A percentile compares a stretch with the other conserved stretches of the same genome.
Conservation (phyloP, 176 grass and related monocot genomes). For the Eleusine indica region DNA sequence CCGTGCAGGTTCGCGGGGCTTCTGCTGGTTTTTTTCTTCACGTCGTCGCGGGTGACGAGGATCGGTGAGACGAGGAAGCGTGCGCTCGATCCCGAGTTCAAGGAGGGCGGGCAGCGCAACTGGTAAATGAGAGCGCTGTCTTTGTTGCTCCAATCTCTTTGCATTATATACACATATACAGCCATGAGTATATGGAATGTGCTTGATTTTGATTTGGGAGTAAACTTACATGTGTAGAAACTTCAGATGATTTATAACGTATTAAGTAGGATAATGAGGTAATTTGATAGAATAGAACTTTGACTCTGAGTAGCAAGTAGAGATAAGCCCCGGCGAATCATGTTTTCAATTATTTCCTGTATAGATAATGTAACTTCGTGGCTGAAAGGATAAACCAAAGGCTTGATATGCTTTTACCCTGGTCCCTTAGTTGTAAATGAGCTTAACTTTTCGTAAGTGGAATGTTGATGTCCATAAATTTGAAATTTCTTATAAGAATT, state of each 20-base stretch:
- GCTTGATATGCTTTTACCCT: neutral
- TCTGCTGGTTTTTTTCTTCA: constrained; percentile 94
- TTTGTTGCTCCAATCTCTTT: neutral
- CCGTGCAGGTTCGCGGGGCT: constrained; percentile 73
- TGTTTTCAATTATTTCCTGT: neutral
- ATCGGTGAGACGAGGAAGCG: constrained; percentile 79
- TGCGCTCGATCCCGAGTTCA: constrained; percentile 79
- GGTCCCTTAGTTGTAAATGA: neutral
- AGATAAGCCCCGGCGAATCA: neutral
- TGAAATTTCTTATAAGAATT: neutral
- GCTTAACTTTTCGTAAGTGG: neutral
- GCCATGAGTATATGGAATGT: neutral
- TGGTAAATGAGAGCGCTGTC: constrained; percentile 57
- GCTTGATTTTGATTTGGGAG: neutral
- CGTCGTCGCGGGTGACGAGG: constrained; percentile 83
- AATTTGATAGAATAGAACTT: constrained; percentile 11
- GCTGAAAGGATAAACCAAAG: neutral
- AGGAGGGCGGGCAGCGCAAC: constrained; percentile 85
- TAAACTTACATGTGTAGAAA: neutral
- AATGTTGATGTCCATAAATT: neutral
- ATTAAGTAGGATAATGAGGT: neutral
- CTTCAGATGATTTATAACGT: constrained; percentile 4
- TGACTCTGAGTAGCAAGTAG: neutral
- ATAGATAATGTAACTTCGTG: neutral
- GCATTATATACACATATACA: neutral